Base-by-base conservation (phyloP, 106 monocot species). In the Platanthera zijinensis region DNA sequence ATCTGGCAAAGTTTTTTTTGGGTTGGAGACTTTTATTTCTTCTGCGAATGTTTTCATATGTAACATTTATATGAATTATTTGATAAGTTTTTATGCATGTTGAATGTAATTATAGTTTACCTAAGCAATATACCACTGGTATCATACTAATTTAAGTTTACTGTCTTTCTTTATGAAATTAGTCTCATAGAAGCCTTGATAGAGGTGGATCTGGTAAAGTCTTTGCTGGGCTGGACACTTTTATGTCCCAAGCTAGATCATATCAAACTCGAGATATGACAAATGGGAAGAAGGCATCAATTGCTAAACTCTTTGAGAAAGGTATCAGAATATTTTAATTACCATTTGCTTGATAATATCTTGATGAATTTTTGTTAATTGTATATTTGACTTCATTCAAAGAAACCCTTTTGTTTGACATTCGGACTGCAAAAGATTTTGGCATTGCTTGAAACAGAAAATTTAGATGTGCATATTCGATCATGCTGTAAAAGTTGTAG, bases 401-500 rank as follows among this genome's bases (percentile, higher is more conserved):
- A 19, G 45, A 72, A 72, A 7, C 47, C 14, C 22, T 79, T 75
- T 15, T 56, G 32, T 62, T 57, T 89, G 74, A 51, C 92, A 99
- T 94, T 94, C 74, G 99, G 99, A 62, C 79, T 99, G 85, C 94
- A 99, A 76, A 99, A 99, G 61, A 94, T 99, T 82, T 82, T 99
- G 64, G 94, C 99, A 30, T 85, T 99, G 78, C 88, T 99, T 54
- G 92, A 99, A 81, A 92, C 99, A 73, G 94, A 94, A 75, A 94
- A 99, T 83, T 75, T 80, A 80, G 99, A 99, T 92, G 90, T 94
- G 30, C 94, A 85, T 64, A 74, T 99, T n/a, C n/a, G n/a, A n/a
- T 75, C 94, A 99, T 92, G 99, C 99, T 21, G 99, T 99, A 56
- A 99, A 99, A 92, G 99, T 94, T 15, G 94, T 99, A 5, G 99